phyloP scores from a whole-genome alignment of 2,329 filamentous ascomycete genomes.

The Orbilia ellipsospora region DNA sequence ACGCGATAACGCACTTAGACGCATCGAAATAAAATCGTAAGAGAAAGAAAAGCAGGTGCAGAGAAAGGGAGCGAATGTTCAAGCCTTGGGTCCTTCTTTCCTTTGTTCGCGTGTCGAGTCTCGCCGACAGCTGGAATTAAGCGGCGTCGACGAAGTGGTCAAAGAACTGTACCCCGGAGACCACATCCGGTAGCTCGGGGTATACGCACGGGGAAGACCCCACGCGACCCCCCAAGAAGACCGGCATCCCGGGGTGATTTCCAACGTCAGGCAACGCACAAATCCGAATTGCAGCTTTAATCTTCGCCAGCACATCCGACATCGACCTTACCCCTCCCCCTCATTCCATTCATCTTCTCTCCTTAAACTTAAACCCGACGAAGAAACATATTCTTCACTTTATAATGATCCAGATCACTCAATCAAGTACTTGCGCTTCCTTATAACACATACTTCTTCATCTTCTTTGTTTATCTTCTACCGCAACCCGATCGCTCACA shows the following conservation, averaged over 20 bases:
- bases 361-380: conserved; percentile 15
- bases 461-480: not conserved
- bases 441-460: conserved; percentile 10
- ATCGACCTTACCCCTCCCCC: conserved; percentile 36
- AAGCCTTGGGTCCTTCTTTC: not conserved
- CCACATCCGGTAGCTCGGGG: not conserved
- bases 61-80: no score
- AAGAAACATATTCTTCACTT: not conserved
- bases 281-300: not conserved
- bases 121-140: not conserved
- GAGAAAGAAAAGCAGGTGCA: not conserved
- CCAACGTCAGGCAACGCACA: conserved; percentile 37
- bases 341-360: conserved; percentile 11
- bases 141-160: conserved; percentile 7
- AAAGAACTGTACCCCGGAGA: not conserved
- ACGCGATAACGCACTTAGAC: not conserved
- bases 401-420: conserved; percentile 48
- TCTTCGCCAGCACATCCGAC: conserved; percentile 30
- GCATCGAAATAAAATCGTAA: not conserved
- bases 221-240: no score
- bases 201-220: no score
- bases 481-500: conserved; percentile 27
- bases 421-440: conserved; percentile 53
- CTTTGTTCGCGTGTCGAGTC: conserved; percentile 16
- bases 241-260: not conserved